Evolutionary conservation across 108 stramenopile genomes (phyloP), one percentile per base, ranked within the genome.

Genomic region (Skeletonema costatum): DNA sequence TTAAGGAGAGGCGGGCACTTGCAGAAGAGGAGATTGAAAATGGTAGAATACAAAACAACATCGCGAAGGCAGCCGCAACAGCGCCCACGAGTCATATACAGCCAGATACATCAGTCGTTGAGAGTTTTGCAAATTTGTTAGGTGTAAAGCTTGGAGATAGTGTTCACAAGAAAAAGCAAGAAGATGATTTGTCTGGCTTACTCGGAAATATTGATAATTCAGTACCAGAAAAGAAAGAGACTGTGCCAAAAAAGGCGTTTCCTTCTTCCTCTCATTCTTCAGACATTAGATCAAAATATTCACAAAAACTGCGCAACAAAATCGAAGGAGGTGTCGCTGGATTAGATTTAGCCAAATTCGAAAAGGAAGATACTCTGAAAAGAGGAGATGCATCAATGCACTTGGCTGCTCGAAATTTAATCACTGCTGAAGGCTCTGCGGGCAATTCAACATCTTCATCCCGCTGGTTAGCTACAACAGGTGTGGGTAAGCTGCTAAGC

Each of bases 281-380:
- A 35, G 94, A 96, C 60, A 78, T 93, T 33, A 86, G 95, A 67
- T 84, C 88, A 44, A 95, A 95, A 69, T 95, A 95, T 69, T 89
- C 92, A 59, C 19, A 76, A 32, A 91, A 90, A 64, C 59, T 91
- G 70, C 77, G 77, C 25, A 71, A 83, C 33, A 87, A 83, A 70
- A 74, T 90, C 16, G 81, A 89, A 30, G 91, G 89, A 50, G 89
- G 93, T 10, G 61, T 93, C 6, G 85, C 89, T 29, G 93, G 90
- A 32, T 66, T 92, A 19, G 91, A 96, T 74, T 64, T 86, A 33
- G 87, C 84, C 59, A 95, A 95, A 32, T 81, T 66, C 11, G 84
- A 91, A 80, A 81, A 78, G 14, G 90, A 85, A 48, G 84, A 88
- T 19, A 69, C 71, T 10, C 42, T 81, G 25, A 56, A 56, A 56